A percentile compares a stretch with the other conserved stretches of the same genome.
phyloP scores from a whole-genome alignment of 2,329 filamentous ascomycete genomes.

The Microcera coccophila region DNA sequence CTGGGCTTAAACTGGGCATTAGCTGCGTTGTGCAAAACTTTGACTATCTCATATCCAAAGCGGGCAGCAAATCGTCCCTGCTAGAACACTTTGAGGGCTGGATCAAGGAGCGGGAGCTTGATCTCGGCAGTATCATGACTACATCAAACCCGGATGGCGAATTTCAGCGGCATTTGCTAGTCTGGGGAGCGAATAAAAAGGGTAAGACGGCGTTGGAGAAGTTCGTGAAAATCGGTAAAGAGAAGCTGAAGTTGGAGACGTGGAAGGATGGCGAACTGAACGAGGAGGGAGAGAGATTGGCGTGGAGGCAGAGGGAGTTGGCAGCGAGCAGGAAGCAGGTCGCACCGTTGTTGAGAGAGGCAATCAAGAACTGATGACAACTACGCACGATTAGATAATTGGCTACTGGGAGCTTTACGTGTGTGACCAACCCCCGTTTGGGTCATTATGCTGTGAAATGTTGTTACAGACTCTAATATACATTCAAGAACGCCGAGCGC shows the following conservation, averaged over 20 bases:
- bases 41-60: conserved; percentile 54
- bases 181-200: conserved; percentile 56
- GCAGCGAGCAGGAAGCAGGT: conserved; percentile 66
- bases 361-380: conserved; percentile 35
- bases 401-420: no score
- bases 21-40: conserved; percentile 62
- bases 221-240: conserved; percentile 48
- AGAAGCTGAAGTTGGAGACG: conserved; percentile 52
- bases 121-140: conserved; percentile 66
- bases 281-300: conserved; percentile 46
- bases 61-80: conserved; percentile 44
- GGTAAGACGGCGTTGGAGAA: conserved; percentile 48
- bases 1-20: conserved; percentile 59
- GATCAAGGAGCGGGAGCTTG: conserved; percentile 54
- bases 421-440: no score
- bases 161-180: conserved; percentile 63
- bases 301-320: conserved; percentile 64
- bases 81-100: conserved; percentile 49
- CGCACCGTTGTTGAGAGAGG: conserved; percentile 60
- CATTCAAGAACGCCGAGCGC: no score
- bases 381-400: no score
- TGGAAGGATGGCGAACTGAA: conserved; percentile 52
- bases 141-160: conserved; percentile 51
- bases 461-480: no score
- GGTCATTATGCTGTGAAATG: conserved; percentile 4